Base-by-base conservation (phyloP, 306 rosid genomes). In the Dryas drummondii region DNA sequence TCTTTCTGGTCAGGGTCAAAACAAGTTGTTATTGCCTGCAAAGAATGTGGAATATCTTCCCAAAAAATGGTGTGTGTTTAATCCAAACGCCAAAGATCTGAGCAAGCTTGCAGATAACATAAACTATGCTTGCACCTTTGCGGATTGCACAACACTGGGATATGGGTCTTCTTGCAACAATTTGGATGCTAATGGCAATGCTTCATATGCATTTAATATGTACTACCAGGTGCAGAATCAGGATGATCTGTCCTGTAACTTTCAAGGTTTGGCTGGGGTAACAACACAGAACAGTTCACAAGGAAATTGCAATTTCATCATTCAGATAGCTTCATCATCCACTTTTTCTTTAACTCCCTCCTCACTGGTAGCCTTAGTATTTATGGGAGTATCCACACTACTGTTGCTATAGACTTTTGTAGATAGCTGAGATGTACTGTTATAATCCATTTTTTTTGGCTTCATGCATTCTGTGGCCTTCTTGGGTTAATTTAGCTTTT, bases 101-200 rank as follows among this genome's bases (percentile, higher is more conserved):
- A 87, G 86, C 82, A 86, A 77, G 46, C 97, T 94, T 19, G 92
- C 90, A 0, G 97, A 88, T n/a, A 94, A 89, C 56, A 86, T 94
- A 55, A 54, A 90, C 8, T 94, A 63, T 59, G 98, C 99, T 5
- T 94, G 99, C 87, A 85, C 97, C 9, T 80, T 2, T 41, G 78
- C 86, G 3, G 99, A 94, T 68, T 94, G 99, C 82, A 94, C 99
- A 1, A 81, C 97, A 11, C 96, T 94, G 6, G 97, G 91, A 10
- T 94, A 94, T 56, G 98, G 99, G 4, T 94, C 99, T 12, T 87
- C 98, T 58, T 94, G 99, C 88, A 94, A 94, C 70, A 79, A 37
- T 22, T 61, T 94, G 81, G 99, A 92, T 63, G 90, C 92, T 5
- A 89, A 90, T 74, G 99, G 96, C 54, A 92, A 94, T 75, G 97